phyloP scores from a whole-genome alignment of 2,329 filamentous ascomycete species.

The Cytospora mali region DNA sequence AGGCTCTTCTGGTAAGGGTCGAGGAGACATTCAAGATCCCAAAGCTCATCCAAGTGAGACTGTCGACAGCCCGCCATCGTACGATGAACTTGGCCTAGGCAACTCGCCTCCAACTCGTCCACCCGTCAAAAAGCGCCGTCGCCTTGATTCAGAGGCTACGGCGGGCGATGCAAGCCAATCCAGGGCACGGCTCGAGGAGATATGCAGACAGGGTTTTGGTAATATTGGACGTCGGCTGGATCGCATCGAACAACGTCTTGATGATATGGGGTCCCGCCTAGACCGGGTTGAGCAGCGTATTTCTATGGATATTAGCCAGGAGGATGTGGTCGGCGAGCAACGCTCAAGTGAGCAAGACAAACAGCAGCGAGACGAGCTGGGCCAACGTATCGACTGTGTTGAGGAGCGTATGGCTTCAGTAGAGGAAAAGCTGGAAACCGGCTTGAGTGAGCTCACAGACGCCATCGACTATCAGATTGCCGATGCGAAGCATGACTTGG shows the following conservation, averaged over 20 bases:
- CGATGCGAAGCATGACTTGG: constrained; percentile 23
- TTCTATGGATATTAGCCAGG: background rate
- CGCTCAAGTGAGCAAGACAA: constrained; percentile 1
- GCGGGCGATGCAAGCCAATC: background rate
- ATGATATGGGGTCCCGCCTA: constrained; percentile 10
- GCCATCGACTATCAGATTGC: constrained; percentile 19
- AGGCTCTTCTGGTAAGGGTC: background rate
- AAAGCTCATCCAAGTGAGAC: background rate
- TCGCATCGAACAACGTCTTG: constrained; percentile 20
- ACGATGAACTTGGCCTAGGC: constrained; percentile 12
- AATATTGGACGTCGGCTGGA: constrained; percentile 25
- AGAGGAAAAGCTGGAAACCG: constrained; percentile 16
- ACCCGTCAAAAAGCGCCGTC: constrained; percentile 21
- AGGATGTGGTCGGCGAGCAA: background rate
- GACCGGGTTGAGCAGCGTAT: constrained; percentile 22
- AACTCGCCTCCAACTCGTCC: constrained; percentile 10
- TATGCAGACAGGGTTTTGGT: constrained; percentile 24
- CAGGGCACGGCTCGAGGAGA: constrained; percentile 18
- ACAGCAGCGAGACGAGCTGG: background rate
- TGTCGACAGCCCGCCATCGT: constrained; percentile 18
- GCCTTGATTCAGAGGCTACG: constrained; percentile 8
- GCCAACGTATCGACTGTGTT: constrained; percentile 14
- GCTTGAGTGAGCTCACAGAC: constrained; percentile 19
- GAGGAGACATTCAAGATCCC: background rate
- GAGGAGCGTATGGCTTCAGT: constrained; percentile 21